These are phyloP conservation scores for Pseudonitzschia multiseries DNA, from an alignment of 108 stramenopile genomes.

Conservation along the genomic window DNA sequence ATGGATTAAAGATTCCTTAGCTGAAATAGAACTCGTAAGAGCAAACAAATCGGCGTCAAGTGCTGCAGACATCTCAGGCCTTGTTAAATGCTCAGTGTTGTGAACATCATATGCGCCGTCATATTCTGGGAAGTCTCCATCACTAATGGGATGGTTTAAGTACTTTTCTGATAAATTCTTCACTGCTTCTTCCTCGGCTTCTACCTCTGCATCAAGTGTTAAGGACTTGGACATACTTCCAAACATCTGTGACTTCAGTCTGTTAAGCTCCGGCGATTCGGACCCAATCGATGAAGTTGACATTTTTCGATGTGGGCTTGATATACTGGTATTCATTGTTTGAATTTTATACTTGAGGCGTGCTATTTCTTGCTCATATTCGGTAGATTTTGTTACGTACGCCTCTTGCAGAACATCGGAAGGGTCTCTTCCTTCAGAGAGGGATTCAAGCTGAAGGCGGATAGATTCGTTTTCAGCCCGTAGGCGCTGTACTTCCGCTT, in stretches of 20 bases:
- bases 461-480: slow-evolving; percentile 48
- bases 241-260: slow-evolving; percentile 35
- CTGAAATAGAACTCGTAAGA: slow-evolving; percentile 45
- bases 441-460: slow-evolving; percentile 22
- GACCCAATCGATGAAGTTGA: neutral
- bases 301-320: neutral
- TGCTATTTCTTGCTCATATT: slow-evolving; percentile 54
- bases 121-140: neutral
- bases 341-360: slow-evolving; percentile 23
- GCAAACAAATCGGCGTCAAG: slow-evolving; percentile 47
- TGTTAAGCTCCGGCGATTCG: slow-evolving; percentile 37
- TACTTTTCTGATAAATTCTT: slow-evolving; percentile 31
- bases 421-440: slow-evolving; percentile 19
- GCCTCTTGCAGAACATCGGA: slow-evolving; percentile 21
- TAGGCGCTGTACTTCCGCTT: slow-evolving; percentile 17
- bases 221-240: slow-evolving; percentile 31
- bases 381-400: slow-evolving; percentile 31
- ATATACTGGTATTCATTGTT: slow-evolving; percentile 7
- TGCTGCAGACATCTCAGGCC: neutral
- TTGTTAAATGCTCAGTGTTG: neutral
- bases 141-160: slow-evolving; percentile 10
- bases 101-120: neutral
- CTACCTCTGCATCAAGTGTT: slow-evolving; percentile 32
- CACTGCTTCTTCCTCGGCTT: slow-evolving; percentile 35
- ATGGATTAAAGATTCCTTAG: slow-evolving; percentile 62